Evolutionary conservation across 345 rosid species (phyloP).

Genomic region (Boechera stricta): DNA sequence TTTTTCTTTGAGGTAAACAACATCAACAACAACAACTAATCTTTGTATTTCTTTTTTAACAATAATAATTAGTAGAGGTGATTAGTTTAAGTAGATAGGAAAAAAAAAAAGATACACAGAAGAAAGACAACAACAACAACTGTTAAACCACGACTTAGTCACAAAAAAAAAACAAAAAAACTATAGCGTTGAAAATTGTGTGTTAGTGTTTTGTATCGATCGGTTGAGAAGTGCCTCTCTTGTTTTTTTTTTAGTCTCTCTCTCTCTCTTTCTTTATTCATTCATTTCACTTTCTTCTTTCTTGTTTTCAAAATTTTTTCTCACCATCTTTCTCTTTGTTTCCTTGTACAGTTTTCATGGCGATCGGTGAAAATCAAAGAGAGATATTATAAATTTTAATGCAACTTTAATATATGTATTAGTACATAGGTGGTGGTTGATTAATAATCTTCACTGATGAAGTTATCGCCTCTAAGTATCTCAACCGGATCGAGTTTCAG

Average conservation of each 20-base stretch:
- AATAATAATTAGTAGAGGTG: constrained; percentile 17
- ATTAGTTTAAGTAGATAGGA: constrained; percentile 49
- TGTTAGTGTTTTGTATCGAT: constrained; percentile 47
- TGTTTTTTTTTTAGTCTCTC: constrained; percentile 37
- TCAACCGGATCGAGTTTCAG: constrained; percentile 59
- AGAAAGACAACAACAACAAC: constrained; percentile 44
- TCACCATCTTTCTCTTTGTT: constrained; percentile 27
- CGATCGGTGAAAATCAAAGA: constrained; percentile 11
- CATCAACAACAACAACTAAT: constrained; percentile 31
- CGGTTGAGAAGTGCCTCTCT: constrained; percentile 76
- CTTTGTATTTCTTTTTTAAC: constrained; percentile 5
- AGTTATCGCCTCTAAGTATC: constrained; percentile 56
- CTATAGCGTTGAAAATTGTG: constrained; percentile 62
- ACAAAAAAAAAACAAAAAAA: not conserved
- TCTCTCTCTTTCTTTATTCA: constrained; percentile 12
- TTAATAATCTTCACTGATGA: constrained; percentile 27
- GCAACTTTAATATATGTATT: not conserved
- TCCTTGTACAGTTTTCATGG: constrained; percentile 34
- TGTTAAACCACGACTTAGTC: constrained; percentile 47
- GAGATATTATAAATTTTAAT: not conserved
- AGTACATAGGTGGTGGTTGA: constrained; percentile 32
- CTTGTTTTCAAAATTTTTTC: not conserved
- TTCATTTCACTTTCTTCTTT: constrained; percentile 8
- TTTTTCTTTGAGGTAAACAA: constrained; percentile 32
- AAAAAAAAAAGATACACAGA: constrained; percentile 12